Percentiles rank a stretch among this genome's conserved stretches.
Evolutionary conservation across 75 land plant genomes (phyloP).

Genomic region (Larix kaempferi): DNA sequence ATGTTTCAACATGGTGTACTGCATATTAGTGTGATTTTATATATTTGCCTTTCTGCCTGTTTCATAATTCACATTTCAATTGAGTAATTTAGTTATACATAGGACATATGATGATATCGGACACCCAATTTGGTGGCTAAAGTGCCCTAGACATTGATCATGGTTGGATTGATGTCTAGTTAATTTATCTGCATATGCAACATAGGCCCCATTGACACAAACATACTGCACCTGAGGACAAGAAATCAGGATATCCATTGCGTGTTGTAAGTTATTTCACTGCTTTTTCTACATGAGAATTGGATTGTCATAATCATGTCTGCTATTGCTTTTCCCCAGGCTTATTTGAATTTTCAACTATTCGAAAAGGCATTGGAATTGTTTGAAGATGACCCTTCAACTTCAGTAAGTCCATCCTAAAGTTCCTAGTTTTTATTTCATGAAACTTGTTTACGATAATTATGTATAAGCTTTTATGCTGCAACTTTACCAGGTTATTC

Average conservation of each 20-base stretch:
- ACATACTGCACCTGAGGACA: neutral
- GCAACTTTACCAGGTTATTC: conserved; percentile 41
- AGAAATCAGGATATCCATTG: conserved; percentile 6
- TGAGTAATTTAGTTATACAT: neutral
- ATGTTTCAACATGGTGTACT: neutral
- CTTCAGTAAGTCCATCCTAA: conserved; percentile 47
- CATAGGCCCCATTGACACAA: neutral
- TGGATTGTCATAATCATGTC: neutral
- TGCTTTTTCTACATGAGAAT: conserved; percentile 9
- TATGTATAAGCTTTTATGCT: neutral
- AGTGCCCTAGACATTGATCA: neutral
- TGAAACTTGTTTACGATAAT: neutral
- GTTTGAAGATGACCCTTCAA: conserved; percentile 83
- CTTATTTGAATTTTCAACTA: conserved; percentile 80
- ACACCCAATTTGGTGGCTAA: neutral
- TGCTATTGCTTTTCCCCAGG: conserved; percentile 28
- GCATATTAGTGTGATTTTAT: neutral
- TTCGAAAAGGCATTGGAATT: conserved; percentile 91
- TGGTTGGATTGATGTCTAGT: neutral
- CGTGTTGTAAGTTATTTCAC: neutral
- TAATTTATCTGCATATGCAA: neutral
- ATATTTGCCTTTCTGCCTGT: neutral
- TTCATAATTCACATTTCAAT: neutral
- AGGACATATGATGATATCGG: neutral
- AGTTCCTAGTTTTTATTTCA: neutral